phyloP scores from a whole-genome alignment of 345 rosid species.

The Noccaea bulbosa region DNA sequence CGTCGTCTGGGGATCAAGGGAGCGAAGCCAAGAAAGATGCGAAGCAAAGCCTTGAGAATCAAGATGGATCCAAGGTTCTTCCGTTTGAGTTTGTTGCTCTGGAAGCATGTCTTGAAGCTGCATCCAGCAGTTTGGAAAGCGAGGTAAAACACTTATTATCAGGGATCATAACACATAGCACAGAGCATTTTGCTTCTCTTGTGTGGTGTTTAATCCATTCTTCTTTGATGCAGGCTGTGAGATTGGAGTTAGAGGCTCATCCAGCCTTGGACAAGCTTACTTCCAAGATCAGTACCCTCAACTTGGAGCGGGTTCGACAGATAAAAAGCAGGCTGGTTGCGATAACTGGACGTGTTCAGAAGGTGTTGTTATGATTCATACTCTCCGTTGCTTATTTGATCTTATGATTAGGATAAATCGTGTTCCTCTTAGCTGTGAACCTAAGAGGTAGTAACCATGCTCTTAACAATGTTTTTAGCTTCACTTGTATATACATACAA shows the following conservation, averaged over 20 bases:
- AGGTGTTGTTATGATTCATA: constrained; percentile 54
- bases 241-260: constrained; percentile 77
- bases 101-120: constrained; percentile 81
- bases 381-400: constrained; percentile 1
- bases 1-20: constrained; percentile 41
- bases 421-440: constrained; percentile 18
- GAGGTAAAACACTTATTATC: constrained; percentile 54
- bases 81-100: constrained; percentile 77
- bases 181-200: constrained; percentile 15
- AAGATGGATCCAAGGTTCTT: constrained; percentile 56
- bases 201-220: constrained; percentile 9
- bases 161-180: neutral
- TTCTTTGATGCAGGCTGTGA: constrained; percentile 47
- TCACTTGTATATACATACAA: neutral
- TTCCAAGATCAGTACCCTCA: constrained; percentile 77
- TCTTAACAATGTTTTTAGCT: constrained; percentile 2
- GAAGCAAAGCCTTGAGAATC: constrained; percentile 64
- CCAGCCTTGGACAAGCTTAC: constrained; percentile 85
- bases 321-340: constrained; percentile 79
- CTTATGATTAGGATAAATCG: neutral
- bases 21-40: constrained; percentile 56
- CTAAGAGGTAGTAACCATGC: neutral
- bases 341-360: constrained; percentile 73
- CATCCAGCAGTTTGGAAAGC: constrained; percentile 67
- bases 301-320: constrained; percentile 74